phyloP scores from a whole-genome alignment of 2,329 filamentous ascomycete species.

The Talaromyces verruculosus region DNA sequence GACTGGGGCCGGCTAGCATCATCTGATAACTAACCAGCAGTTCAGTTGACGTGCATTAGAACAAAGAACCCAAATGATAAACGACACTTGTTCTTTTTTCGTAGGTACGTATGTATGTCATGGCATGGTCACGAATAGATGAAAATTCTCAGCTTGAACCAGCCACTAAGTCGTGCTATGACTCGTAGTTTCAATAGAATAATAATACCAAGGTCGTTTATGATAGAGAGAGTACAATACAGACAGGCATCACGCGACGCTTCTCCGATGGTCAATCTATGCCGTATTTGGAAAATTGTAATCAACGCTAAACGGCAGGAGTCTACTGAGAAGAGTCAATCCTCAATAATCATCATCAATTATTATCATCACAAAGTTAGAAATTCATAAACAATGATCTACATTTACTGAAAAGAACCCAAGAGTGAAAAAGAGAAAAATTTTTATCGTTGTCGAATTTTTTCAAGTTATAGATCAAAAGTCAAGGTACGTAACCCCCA shows the following conservation, averaged over 20 bases:
- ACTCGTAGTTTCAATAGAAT: conserved; percentile 1
- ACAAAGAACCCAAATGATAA: not conserved
- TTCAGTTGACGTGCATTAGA: not conserved
- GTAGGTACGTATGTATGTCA: not conserved
- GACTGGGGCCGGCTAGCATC: not conserved
- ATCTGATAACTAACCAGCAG: not conserved
- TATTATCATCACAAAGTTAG: not conserved
- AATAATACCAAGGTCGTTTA: not conserved
- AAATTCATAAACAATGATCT: not conserved
- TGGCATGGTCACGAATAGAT: conserved; percentile 4
- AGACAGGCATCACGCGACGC: conserved; percentile 6
- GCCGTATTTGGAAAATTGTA: conserved; percentile 1
- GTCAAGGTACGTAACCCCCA: not conserved
- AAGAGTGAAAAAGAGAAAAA: not conserved
- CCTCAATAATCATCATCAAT: not conserved
- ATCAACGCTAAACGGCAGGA: not conserved
- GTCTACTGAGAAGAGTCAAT: too few relatives aligned
- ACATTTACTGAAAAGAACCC: not conserved
- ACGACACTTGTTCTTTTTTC: not conserved
- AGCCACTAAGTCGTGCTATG: not conserved
- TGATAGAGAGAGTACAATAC: not conserved
- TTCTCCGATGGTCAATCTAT: not conserved
- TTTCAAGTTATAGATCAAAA: conserved; percentile 1
- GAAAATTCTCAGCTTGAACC: not conserved
- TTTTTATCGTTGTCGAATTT: not conserved